These are phyloP conservation scores for Aspergillus uvarum DNA, from an alignment of 2,329 filamentous ascomycete species.

Conservation along the genomic window DNA sequence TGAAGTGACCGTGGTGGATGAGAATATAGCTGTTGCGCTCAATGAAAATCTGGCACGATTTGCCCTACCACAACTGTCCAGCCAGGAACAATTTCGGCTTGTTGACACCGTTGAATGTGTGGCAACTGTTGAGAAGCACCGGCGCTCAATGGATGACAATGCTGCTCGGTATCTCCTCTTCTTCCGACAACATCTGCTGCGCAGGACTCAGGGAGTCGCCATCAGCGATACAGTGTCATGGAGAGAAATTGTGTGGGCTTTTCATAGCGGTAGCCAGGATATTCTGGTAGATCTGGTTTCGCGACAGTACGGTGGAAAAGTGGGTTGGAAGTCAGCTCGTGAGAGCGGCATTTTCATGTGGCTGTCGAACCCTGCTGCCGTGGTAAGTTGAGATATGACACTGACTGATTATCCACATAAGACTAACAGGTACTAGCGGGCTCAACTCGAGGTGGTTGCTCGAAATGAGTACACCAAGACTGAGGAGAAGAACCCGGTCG, in stretches of 20 bases:
- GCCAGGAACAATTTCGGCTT: conserved; percentile 81
- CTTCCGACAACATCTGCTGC: conserved; percentile 76
- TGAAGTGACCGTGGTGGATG: conserved; percentile 66
- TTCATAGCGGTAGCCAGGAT: conserved; percentile 66
- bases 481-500: conserved; percentile 83
- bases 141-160: conserved; percentile 86
- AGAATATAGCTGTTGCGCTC: conserved; percentile 67
- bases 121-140: conserved; percentile 79
- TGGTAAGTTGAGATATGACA: conserved; percentile 57
- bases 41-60: conserved; percentile 75
- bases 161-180: conserved; percentile 84
- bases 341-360: conserved; percentile 94
- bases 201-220: conserved; percentile 61
- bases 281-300: conserved; percentile 82
- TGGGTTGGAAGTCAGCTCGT: conserved; percentile 81
- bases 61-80: conserved; percentile 75
- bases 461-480: conserved; percentile 89
- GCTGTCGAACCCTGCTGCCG: conserved; percentile 72
- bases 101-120: conserved; percentile 83
- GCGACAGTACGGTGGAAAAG: conserved; percentile 72
- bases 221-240: conserved; percentile 61
- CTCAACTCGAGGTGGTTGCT: conserved; percentile 86
- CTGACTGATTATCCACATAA: background rate
- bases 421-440: conserved; percentile 50
- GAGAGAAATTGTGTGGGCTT: conserved; percentile 51